phyloP scores from a whole-genome alignment of 1,284 basidiomycete genomes.

The Vanrija pseudolonga region DNA sequence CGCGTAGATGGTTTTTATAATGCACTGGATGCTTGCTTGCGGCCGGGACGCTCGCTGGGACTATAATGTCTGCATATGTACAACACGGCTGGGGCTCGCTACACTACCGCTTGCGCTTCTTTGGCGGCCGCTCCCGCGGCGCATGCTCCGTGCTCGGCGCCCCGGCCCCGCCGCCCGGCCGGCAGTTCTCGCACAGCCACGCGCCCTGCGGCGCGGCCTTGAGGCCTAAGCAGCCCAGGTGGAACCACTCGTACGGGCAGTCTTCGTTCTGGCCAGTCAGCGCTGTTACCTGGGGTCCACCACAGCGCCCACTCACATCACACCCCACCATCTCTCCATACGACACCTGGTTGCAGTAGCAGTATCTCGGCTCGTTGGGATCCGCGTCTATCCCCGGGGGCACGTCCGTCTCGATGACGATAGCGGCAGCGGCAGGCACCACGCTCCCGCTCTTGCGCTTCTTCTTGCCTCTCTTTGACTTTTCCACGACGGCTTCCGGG shows the following conservation, averaged over 20 bases:
- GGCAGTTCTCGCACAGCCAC: slow-evolving; percentile 42
- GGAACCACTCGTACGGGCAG: slow-evolving; percentile 53
- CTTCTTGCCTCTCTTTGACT: slow-evolving; percentile 12
- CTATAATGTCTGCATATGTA: background rate
- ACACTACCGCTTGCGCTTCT: slow-evolving; percentile 5
- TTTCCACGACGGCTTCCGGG: slow-evolving; percentile 5
- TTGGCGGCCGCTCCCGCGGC: background rate
- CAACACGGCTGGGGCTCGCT: background rate
- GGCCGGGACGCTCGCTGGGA: too few relatives aligned
- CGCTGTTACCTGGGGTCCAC: slow-evolving; percentile 4
- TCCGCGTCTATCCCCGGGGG: slow-evolving; percentile 7
- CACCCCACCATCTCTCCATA: slow-evolving; percentile 51
- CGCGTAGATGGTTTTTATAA: too few relatives aligned
- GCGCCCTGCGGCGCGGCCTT: slow-evolving; percentile 35
- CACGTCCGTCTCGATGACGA: background rate
- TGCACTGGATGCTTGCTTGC: background rate
- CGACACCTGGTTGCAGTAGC: slow-evolving; percentile 53
- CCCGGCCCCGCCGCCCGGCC: slow-evolving; percentile 20
- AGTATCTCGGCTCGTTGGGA: slow-evolving; percentile 53
- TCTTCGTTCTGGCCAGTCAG: slow-evolving; percentile 51
- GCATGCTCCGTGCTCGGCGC: background rate
- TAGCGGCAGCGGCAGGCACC: background rate
- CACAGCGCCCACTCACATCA: slow-evolving; percentile 32
- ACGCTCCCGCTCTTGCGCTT: slow-evolving; percentile 2
- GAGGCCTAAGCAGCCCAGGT: slow-evolving; percentile 42